A percentile compares a stretch with the other conserved stretches of the same genome.
phyloP scores from a whole-genome alignment of 2,329 filamentous ascomycete species.

The Orbilia brochopaga region DNA sequence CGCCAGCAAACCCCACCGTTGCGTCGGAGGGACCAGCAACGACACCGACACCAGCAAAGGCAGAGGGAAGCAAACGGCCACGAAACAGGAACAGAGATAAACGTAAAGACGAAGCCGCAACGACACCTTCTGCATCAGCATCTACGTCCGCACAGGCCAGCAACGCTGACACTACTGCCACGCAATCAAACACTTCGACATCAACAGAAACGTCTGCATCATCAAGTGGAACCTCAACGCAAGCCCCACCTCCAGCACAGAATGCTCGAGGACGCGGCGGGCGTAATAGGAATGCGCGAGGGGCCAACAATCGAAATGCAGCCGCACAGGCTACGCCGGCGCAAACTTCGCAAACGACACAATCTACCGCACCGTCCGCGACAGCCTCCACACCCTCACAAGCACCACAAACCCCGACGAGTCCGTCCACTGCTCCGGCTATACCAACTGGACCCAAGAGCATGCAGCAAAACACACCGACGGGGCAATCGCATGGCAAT shows the following conservation, averaged over 20 bases:
- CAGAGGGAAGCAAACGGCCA: slow-evolving; percentile 28
- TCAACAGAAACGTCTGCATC: background rate
- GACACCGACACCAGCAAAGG: slow-evolving; percentile 7
- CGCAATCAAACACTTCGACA: slow-evolving; percentile 5
- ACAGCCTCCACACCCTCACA: slow-evolving; percentile 15
- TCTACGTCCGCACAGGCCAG: slow-evolving; percentile 10
- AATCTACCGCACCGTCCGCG: slow-evolving; percentile 10
- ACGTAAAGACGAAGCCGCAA: slow-evolving; percentile 28
- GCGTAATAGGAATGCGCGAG: slow-evolving; percentile 25
- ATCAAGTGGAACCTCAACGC: slow-evolving; percentile 5
- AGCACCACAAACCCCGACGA: slow-evolving; percentile 15
- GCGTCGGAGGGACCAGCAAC: slow-evolving; percentile 8
- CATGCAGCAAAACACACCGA: slow-evolving; percentile 46
- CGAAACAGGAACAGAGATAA: slow-evolving; percentile 41
- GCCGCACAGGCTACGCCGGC: slow-evolving; percentile 4
- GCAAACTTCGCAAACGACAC: background rate
- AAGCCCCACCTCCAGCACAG: slow-evolving; percentile 17
- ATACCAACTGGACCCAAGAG: slow-evolving; percentile 48
- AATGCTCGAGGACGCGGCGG: slow-evolving; percentile 25
- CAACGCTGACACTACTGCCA: too few relatives aligned
- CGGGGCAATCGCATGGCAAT: slow-evolving; percentile 42
- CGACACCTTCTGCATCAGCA: background rate
- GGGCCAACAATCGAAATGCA: slow-evolving; percentile 3
- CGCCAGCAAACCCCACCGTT: slow-evolving; percentile 52
- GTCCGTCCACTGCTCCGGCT: slow-evolving; percentile 4